Evolutionary conservation across 177 flowering plant genomes (phyloP).

Genomic region (Vitis hybrid): DNA sequence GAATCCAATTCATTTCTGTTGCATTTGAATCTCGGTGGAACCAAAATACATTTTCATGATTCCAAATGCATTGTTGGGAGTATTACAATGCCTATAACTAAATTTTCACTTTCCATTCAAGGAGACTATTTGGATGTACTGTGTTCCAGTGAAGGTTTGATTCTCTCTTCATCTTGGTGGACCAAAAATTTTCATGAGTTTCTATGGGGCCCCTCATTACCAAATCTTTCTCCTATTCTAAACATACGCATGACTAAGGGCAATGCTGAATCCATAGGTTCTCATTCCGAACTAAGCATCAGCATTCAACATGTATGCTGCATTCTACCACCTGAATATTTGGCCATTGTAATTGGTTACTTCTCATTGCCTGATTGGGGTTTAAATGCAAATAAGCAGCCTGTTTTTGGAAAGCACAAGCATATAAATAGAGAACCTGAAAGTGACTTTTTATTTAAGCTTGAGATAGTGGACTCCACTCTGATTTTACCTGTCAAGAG

Average conservation of each 20-base stretch:
- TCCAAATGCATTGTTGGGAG: constrained; percentile 66
- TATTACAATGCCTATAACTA: constrained; percentile 44
- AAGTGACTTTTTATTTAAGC: constrained; percentile 32
- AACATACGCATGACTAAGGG: constrained; percentile 59
- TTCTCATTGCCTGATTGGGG: constrained; percentile 83
- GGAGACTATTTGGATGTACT: constrained; percentile 55
- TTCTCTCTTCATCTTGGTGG: constrained; percentile 68
- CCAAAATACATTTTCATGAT: constrained; percentile 76
- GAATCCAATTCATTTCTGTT: constrained; percentile 14
- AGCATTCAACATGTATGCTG: constrained; percentile 78
- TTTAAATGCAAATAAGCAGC: constrained; percentile 22
- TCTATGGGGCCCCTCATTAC: constrained; percentile 66
- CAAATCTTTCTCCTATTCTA: constrained; percentile 51
- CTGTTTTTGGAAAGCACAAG: constrained; percentile 12
- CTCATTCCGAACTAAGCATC: constrained; percentile 50
- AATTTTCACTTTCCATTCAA: constrained; percentile 33
- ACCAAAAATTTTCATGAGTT: constrained; percentile 31
- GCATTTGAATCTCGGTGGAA: constrained; percentile 45
- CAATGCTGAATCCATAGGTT: constrained; percentile 15
- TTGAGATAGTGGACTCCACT: constrained; percentile 73
- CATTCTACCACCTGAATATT: constrained; percentile 65
- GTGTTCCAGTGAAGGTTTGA: constrained; percentile 56
- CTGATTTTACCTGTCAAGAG: constrained; percentile 54
- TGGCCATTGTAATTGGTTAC: constrained; percentile 82
- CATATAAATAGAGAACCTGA: constrained; percentile 11